These are phyloP conservation scores for Trichoderma lentiforme DNA, from an alignment of 2,329 filamentous ascomycete species.

Conservation along the genomic window DNA sequence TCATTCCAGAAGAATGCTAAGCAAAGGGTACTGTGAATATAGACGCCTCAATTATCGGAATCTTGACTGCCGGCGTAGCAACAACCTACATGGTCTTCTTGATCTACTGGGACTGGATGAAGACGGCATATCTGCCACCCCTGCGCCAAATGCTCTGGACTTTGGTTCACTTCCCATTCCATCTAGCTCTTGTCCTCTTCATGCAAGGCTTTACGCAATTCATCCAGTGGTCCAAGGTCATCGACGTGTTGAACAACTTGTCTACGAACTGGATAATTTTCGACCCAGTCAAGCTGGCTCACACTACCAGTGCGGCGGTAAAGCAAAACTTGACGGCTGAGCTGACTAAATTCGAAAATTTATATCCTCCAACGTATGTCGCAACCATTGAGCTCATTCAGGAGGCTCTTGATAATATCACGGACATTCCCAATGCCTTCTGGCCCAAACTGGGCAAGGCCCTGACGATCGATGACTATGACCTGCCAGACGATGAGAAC, in stretches of 20 bases:
- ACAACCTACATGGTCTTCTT: conserved; percentile 47
- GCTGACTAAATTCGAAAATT: conserved; percentile 25
- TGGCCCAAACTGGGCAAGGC: conserved; percentile 26
- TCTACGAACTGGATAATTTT: conserved; percentile 18
- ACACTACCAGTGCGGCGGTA: conserved; percentile 24
- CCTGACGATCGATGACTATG: neutral
- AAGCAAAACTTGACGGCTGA: conserved; percentile 21
- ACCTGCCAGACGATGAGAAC: neutral
- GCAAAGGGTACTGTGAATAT: no score
- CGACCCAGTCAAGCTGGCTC: conserved; percentile 16
- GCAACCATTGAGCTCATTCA: conserved; percentile 23
- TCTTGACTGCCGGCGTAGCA: conserved; percentile 37
- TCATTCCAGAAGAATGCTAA: neutral
- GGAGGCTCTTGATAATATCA: conserved; percentile 29
- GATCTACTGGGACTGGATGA: conserved; percentile 60
- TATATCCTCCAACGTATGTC: conserved; percentile 28
- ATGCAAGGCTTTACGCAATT: conserved; percentile 61
- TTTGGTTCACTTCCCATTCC: conserved; percentile 59
- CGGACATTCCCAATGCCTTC: conserved; percentile 27
- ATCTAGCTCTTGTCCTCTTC: conserved; percentile 60
- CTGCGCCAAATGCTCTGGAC: conserved; percentile 60
- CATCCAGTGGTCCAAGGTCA: conserved; percentile 43
- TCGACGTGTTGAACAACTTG: conserved; percentile 30
- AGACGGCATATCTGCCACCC: conserved; percentile 55
- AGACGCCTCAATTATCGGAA: conserved; percentile 37